These are phyloP conservation scores for Penicillium griseofulvum DNA, from an alignment of 2,329 filamentous ascomycete genomes.

Conservation along the genomic window DNA sequence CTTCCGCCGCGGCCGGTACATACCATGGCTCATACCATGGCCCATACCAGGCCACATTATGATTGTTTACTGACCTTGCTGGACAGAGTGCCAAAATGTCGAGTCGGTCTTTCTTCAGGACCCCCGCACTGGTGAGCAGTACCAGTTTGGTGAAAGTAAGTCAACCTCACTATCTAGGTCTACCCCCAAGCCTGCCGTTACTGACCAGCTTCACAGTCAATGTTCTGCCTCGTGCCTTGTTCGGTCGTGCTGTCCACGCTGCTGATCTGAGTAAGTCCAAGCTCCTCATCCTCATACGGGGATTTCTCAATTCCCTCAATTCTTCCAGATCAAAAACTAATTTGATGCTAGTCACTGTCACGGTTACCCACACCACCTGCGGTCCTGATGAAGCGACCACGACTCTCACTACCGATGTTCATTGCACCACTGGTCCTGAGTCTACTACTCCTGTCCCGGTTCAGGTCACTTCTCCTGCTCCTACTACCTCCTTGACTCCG, in stretches of 20 bases:
- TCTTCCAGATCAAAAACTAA: background rate
- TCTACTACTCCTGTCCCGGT: background rate
- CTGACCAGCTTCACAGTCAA: conserved; percentile 1
- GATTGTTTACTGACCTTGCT: background rate
- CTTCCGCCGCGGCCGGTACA: conserved; percentile 7
- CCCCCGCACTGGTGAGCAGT: background rate
- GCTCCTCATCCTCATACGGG: background rate
- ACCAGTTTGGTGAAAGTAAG: conserved; percentile 3
- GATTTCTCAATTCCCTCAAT: background rate
- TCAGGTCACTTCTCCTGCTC: background rate
- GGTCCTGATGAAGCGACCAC: conserved; percentile 1
- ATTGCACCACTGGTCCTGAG: background rate
- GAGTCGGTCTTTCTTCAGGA: conserved; percentile 2
- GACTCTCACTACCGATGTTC: background rate
- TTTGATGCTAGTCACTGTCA: conserved; percentile 13
- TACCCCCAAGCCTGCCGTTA: background rate
- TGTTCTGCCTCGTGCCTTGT: background rate
- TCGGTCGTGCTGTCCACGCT: background rate
- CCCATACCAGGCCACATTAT: background rate
- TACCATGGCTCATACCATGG: background rate
- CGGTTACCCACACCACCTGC: conserved; percentile 25
- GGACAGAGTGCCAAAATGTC: background rate
- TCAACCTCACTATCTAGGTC: background rate
- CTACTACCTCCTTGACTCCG: background rate
- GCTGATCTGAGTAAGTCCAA: background rate